A percentile compares a stretch with the other conserved stretches of the same genome.
phyloP scores from a whole-genome alignment of 805 yeast genomes.

The Hanseniaspora hatyaiensis region DNA sequence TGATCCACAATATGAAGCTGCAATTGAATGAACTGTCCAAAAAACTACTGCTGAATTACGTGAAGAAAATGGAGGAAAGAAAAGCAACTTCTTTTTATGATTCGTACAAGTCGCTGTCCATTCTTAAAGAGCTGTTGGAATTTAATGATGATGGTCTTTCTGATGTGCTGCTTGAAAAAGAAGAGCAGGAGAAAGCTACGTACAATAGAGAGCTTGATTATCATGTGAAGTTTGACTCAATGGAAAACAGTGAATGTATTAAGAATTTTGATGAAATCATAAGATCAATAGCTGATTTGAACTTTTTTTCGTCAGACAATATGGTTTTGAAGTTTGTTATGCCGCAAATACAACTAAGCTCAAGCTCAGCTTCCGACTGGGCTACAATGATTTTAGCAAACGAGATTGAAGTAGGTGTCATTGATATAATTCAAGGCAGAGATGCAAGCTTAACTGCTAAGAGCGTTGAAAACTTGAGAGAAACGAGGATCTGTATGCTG shows the following conservation, averaged over 20 bases:
- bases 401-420: slow-evolving; percentile 46
- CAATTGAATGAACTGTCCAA: slow-evolving; percentile 44
- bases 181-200: slow-evolving; percentile 15
- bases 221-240: slow-evolving; percentile 15
- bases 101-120: slow-evolving; percentile 40
- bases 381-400: slow-evolving; percentile 44
- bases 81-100: slow-evolving; percentile 36
- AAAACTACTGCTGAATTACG: slow-evolving; percentile 39
- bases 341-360: slow-evolving; percentile 50
- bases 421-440: slow-evolving; percentile 32
- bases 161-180: no score
- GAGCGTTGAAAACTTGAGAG: slow-evolving; percentile 34
- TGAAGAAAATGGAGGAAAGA: slow-evolving; percentile 35
- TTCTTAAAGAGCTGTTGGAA: slow-evolving; percentile 34
- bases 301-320: slow-evolving; percentile 37
- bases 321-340: slow-evolving; percentile 44
- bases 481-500: slow-evolving; percentile 45
- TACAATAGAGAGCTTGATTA: slow-evolving; percentile 16
- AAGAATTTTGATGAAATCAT: slow-evolving; percentile 40
- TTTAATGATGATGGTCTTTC: slow-evolving; percentile 16
- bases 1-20: slow-evolving; percentile 44
- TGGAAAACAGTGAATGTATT: slow-evolving; percentile 29
- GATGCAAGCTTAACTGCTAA: slow-evolving; percentile 17
- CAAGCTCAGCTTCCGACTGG: slow-evolving; percentile 36
- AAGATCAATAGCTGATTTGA: slow-evolving; percentile 31